Percentiles rank a stretch among this genome's conserved stretches.
phyloP scores from a whole-genome alignment of 257 asterid species.

The Nicotiana attenuata region DNA sequence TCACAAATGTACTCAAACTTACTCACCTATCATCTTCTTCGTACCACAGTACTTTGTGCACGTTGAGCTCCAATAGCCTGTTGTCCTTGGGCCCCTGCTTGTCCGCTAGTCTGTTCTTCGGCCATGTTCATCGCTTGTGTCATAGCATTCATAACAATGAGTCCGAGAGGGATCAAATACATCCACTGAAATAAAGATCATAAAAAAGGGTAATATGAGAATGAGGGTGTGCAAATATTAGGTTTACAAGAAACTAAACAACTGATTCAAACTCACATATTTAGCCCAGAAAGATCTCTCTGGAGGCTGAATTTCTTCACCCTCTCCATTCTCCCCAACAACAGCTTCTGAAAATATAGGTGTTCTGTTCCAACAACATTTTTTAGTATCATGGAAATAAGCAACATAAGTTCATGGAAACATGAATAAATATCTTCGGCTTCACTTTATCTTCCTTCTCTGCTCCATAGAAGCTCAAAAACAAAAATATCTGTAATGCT shows the following conservation, averaged over 20 bases:
- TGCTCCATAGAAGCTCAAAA: background rate
- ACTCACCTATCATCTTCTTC: slow-evolving; percentile 59
- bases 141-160: slow-evolving; percentile 84
- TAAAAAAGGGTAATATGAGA: background rate
- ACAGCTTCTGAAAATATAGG: slow-evolving; percentile 72
- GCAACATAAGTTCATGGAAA: background rate
- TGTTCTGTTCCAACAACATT: slow-evolving; percentile 50
- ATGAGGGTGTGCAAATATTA: background rate
- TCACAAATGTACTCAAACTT: background rate
- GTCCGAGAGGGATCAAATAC: slow-evolving; percentile 94
- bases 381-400: background rate
- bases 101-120: slow-evolving; percentile 76
- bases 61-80: slow-evolving; percentile 49
- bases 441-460: background rate
- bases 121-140: slow-evolving; percentile 96
- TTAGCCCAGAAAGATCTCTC: slow-evolving; percentile 98
- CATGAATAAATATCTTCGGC: background rate
- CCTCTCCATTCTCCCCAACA: slow-evolving; percentile 61
- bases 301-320: slow-evolving; percentile 65
- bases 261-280: slow-evolving; percentile 57
- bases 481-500: background rate
- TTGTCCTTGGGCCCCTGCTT: slow-evolving; percentile 54
- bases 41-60: slow-evolving; percentile 66
- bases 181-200: slow-evolving; percentile 68
- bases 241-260: background rate